phyloP scores from a whole-genome alignment of 139 green algal genomes.

The Auxenochlorella pyrenoidosa region DNA sequence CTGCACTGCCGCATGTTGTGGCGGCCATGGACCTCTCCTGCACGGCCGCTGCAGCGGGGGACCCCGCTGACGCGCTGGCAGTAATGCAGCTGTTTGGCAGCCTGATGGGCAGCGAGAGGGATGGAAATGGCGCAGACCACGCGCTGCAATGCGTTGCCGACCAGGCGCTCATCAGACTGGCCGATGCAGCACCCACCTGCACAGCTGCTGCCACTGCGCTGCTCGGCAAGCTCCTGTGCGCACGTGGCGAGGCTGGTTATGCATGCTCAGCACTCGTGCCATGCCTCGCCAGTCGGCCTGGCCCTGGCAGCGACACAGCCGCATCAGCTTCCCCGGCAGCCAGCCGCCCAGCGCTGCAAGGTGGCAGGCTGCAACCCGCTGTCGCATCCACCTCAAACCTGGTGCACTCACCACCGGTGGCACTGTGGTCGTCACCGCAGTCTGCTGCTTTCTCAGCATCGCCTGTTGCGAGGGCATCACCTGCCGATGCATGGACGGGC shows the following conservation, averaged over 20 bases:
- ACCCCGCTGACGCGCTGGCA: neutral
- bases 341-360: neutral
- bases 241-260: neutral
- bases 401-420: no score
- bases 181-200: neutral
- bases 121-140: neutral
- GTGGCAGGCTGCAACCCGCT: no score
- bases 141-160: neutral
- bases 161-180: neutral
- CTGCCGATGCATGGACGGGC: neutral
- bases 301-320: neutral
- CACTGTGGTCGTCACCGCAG: neutral
- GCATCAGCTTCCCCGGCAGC: neutral
- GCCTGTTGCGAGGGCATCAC: neutral
- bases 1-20: neutral
- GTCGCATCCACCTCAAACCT: no score
- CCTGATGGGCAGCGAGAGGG: neutral
- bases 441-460: neutral
- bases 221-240: neutral
- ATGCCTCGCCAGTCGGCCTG: no score
- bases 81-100: neutral
- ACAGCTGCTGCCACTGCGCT: neutral
- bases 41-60: neutral
- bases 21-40: neutral
- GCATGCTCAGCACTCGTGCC: no score